Base-by-base conservation (phyloP, 495 filamentous ascomycete species). In the Peziza echinospora region DNA sequence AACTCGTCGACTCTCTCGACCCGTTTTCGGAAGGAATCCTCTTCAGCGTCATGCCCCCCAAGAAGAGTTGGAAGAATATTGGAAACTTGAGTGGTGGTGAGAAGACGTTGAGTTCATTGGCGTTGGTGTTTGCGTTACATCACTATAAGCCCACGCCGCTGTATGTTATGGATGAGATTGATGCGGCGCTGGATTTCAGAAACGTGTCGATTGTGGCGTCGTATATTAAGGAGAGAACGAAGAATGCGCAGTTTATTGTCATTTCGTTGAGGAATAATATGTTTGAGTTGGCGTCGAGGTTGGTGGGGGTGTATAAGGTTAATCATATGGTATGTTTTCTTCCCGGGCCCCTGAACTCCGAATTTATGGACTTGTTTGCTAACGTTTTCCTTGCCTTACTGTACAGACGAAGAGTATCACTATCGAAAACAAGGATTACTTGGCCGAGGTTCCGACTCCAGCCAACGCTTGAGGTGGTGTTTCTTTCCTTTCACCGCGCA, bases 41-140 rank as follows among this genome's bases (percentile, higher is more conserved):
- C 26, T 97, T 97, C 63, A 82, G 76, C 44, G 89, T 97, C 46
- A 97, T 97, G 89, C 89, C 89, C 28, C 89, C 89, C 25, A 97
- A 97, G 75, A 97, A 97, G 73, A 84, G 76, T 53, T 97, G 89
- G 89, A 96, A 96, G 72, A 97, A 97, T 58, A 97, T 97, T 45
- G 77, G 77, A 48, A 97, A 97, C 58, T 59, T 97, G 51, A 81
- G 75, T 19, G 89, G 89, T 65, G 89, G 89, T 50, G 89, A 97
- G 67, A 97, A 97, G 41, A 97, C 89, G 47, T 65, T 97, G 50
- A 89, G 82, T 50, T 84, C 78, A 67, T 66, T 97, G 64, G 89
- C 89, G 45, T 64, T 97, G 50, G 89, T 97, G 30, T 97, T 97
- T 68, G 89, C 89, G 41, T 62, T 97, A 56, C 89, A 97, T 64